Evolutionary conservation across 1,284 basidiomycete species (phyloP).

Genomic region (Heterobasidion annosum): DNA sequence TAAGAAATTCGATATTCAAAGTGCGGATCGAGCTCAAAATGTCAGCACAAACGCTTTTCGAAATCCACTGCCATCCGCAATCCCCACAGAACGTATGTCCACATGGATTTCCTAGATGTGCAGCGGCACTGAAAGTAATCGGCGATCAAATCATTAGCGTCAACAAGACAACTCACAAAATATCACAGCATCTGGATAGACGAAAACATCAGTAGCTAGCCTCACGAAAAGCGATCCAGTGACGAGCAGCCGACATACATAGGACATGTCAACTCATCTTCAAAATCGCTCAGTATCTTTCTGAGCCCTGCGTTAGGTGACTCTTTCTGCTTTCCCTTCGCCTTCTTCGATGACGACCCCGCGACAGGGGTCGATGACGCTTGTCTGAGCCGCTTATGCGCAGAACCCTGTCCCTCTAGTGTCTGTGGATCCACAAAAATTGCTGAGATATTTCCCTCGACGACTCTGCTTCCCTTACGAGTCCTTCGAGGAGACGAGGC

Average conservation of each 20-base stretch:
- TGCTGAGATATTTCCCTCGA: too few species aligned
- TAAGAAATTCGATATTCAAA: neutral
- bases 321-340: slow-evolving; percentile 10
- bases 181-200: slow-evolving; percentile 20
- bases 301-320: slow-evolving; percentile 8
- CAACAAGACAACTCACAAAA: slow-evolving; percentile 16
- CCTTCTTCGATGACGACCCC: slow-evolving; percentile 3
- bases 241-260: slow-evolving; percentile 17
- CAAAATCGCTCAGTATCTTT: slow-evolving; percentile 15
- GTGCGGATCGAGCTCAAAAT: neutral
- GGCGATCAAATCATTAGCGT: neutral
- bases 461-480: too few species aligned
- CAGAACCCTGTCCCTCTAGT: too few species aligned
- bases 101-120: slow-evolving; percentile 22
- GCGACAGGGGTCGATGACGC: too few species aligned
- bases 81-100: slow-evolving; percentile 25
- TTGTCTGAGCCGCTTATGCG: too few species aligned
- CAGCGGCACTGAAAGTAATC: slow-evolving; percentile 15
- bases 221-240: neutral
- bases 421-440: too few species aligned
- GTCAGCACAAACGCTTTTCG: slow-evolving; percentile 13
- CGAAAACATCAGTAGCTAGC: neutral
- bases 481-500: too few species aligned
- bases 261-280: slow-evolving; percentile 23
- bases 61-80: slow-evolving; percentile 21